phyloP scores from a whole-genome alignment of 768 basidiomycete genomes.

The Termitomyces bulborhizus region DNA sequence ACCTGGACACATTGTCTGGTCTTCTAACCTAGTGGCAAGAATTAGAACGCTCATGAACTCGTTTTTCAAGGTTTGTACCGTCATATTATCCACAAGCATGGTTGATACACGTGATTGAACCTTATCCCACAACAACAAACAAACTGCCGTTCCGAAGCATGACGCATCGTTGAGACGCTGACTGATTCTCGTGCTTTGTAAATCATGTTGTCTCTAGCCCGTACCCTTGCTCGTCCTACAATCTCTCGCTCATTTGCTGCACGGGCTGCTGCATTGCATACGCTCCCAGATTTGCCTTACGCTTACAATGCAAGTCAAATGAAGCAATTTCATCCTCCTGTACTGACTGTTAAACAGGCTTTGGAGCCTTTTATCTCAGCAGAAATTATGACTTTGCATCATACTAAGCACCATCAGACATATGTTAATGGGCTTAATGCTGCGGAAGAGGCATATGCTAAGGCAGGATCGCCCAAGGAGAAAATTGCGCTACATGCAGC shows the following conservation, averaged over 20 bases:
- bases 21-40: too few relatives aligned
- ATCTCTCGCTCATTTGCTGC: constrained; percentile 39
- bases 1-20: too few relatives aligned
- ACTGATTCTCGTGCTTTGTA: background rate
- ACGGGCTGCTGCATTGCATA: constrained; percentile 48
- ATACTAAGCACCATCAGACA: constrained; percentile 85
- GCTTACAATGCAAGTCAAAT: constrained; percentile 56
- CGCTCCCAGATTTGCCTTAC: constrained; percentile 77
- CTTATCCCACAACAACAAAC: background rate
- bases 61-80: too few relatives aligned
- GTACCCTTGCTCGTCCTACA: constrained; percentile 34
- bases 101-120: background rate
- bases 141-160: constrained; percentile 11
- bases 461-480: constrained; percentile 59
- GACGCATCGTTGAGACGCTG: constrained; percentile 8
- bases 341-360: constrained; percentile 37
- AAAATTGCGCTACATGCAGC: constrained; percentile 84
- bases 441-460: constrained; percentile 79
- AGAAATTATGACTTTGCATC: constrained; percentile 93
- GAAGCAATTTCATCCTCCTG: background rate
- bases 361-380: constrained; percentile 89
- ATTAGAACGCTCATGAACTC: too few relatives aligned
- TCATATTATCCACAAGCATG: too few relatives aligned
- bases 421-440: constrained; percentile 95
- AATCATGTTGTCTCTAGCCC: constrained; percentile 46